Evolutionary conservation across 192 early-diverging fungal species (phyloP), one percentile per base, ranked within the genome.

Genomic region (Gonapodya prolifera): DNA sequence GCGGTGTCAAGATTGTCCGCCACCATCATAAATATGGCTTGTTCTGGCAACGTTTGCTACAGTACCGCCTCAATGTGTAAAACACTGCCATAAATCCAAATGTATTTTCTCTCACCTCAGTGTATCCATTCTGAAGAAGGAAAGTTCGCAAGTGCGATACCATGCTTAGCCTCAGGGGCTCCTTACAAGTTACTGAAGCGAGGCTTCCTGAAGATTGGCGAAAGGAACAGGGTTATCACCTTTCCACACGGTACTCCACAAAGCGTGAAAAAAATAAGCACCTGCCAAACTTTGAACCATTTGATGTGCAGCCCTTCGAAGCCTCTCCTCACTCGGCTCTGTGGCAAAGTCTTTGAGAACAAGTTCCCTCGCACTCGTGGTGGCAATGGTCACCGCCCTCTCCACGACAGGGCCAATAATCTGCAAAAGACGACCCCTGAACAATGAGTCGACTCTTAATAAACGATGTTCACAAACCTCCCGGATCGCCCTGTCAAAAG

Each of bases 261-360:
- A 69, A 69, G 69, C 69, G 17, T 18, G 69, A 18, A n/a, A n/a
- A 69, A 18, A 69, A 69, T 30, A n/a, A 23, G 86, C 86, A 1
- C 92, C 92, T 1, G 96, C 95, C 8, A 99, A 81, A 30, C 91
- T 94, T 78, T 97, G 95, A 8, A 92, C 95, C 96, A 99, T 99
- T 32, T 93, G 82, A 80, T 97, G 95, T 2, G 96, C 96, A 0
- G 98, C 92, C 70, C 94, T 92, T 70, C 94, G 88, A 91, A 99
- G 92, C 79, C 94, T 91, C 69, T 93, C 92, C 80, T 98, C 98
- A 80, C 96, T 94, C 1, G 93, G 89, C 81, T 99, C 98, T 79
- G 93, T 88, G 0, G 93, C 93, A 86, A 98, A 98, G 80, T 99
- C 98, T 83, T 99, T 99, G 69, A 92, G 81, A 30, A 98, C 88